Evolutionary conservation across 2,329 filamentous ascomycete species (phyloP).

Genomic region (Penicillium rolfsii): DNA sequence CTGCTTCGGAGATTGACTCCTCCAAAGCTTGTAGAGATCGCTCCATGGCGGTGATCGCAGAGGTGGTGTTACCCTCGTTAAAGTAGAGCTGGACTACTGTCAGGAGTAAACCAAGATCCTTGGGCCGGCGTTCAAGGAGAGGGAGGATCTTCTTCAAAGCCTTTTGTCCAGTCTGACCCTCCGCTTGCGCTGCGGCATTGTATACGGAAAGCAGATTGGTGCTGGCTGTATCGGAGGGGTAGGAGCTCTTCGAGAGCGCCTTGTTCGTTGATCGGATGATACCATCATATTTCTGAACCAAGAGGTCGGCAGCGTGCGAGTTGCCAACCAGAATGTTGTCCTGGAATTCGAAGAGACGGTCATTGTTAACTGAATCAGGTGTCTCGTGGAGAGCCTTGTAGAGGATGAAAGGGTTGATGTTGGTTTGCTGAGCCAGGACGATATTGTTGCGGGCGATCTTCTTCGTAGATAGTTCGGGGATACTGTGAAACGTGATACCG

Average conservation of each 20-base stretch:
- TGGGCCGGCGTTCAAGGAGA: slow-evolving; percentile 72
- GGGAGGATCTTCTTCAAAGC: slow-evolving; percentile 71
- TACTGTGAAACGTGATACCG: slow-evolving; percentile 41
- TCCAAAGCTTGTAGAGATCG: slow-evolving; percentile 74
- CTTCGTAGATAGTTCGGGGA: slow-evolving; percentile 61
- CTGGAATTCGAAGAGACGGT: slow-evolving; percentile 64
- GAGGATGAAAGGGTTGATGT: slow-evolving; percentile 60
- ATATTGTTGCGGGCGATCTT: slow-evolving; percentile 65
- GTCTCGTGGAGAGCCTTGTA: slow-evolving; percentile 60
- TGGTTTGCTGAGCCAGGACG: slow-evolving; percentile 51
- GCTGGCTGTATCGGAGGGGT: slow-evolving; percentile 54
- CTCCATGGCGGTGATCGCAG: slow-evolving; percentile 76
- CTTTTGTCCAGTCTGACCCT: slow-evolving; percentile 62
- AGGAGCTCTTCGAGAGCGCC: slow-evolving; percentile 52
- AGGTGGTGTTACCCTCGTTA: slow-evolving; percentile 68
- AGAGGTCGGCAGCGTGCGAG: slow-evolving; percentile 59
- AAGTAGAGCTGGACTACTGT: slow-evolving; percentile 83
- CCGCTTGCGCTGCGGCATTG: slow-evolving; percentile 73
- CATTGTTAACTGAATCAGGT: slow-evolving; percentile 51
- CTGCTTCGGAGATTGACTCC: slow-evolving; percentile 56
- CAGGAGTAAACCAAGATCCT: slow-evolving; percentile 77
- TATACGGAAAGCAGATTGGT: slow-evolving; percentile 63
- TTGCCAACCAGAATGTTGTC: slow-evolving; percentile 58
- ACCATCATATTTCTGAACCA: slow-evolving; percentile 62
- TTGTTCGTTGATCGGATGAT: slow-evolving; percentile 60